Conservation (phyloP, 495 filamentous ascomycete genomes). For the Neurospora tetraspora region DNA sequence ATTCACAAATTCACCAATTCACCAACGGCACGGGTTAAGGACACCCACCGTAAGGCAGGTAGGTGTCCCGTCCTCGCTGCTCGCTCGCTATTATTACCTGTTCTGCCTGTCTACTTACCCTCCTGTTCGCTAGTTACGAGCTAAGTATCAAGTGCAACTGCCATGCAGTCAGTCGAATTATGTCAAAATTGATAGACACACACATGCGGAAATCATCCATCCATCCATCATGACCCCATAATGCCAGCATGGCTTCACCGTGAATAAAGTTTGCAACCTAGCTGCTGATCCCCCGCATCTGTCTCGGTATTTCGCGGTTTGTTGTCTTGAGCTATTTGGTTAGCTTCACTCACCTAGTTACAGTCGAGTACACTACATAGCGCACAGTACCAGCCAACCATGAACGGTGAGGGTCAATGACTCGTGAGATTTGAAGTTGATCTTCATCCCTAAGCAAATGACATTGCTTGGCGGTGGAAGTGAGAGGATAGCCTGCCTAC, state of each 20-base stretch:
- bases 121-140: not conserved
- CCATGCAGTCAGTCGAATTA: too few species aligned
- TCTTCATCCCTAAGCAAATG: not conserved
- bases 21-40: not conserved
- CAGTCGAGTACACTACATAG: not conserved
- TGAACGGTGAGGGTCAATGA: not conserved
- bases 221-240: not conserved
- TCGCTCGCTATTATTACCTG: not conserved
- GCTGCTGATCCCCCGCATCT: not conserved
- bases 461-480: not conserved
- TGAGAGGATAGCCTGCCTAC: not conserved
- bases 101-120: not conserved
- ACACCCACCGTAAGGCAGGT: not conserved
- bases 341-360: not conserved
- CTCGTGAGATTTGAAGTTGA: not conserved
- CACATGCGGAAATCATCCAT: not conserved
- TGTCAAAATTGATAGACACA: too few species aligned
- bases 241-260: not conserved
- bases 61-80: not conserved
- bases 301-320: not conserved
- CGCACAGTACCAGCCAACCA: not conserved
- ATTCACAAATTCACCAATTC: not conserved
- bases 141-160: not conserved
- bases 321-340: not conserved
- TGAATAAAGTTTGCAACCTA: not conserved